Conservation (phyloP, 345 rosid species). For the Erucastrum elatum region DNA sequence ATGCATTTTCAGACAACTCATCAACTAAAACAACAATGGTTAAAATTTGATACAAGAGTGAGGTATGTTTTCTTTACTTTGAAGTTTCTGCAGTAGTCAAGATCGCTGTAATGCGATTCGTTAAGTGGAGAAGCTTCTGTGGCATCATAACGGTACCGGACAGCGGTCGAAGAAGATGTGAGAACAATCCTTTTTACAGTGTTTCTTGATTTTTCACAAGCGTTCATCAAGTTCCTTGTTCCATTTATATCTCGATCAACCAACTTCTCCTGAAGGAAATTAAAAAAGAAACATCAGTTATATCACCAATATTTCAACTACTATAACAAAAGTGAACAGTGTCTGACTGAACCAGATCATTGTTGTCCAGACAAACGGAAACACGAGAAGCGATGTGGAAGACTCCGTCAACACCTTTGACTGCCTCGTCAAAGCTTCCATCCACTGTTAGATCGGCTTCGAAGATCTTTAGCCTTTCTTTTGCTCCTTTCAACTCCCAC, state of each 20-base stretch:
- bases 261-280: not conserved
- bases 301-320: not conserved
- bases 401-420: not conserved
- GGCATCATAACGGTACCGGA: not conserved
- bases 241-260: not conserved
- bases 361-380: not conserved
- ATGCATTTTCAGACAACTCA: not conserved
- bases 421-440: not conserved
- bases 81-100: not conserved
- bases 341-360: not conserved
- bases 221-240: not conserved
- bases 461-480: not conserved
- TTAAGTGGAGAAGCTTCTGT: not conserved
- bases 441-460: not conserved
- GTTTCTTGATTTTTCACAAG: not conserved
- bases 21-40: not conserved
- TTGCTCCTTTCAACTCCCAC: not conserved
- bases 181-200: not conserved
- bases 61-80: not conserved
- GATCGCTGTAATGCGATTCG: not conserved
- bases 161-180: not conserved
- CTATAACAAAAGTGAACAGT: not conserved
- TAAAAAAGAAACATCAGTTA: not conserved
- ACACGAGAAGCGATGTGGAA: not conserved
- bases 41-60: not conserved